Evolutionary conservation across 2,329 filamentous ascomycete species (phyloP), one percentile per base, ranked within the genome.

Genomic region (Colletotrichum zoysiae): DNA sequence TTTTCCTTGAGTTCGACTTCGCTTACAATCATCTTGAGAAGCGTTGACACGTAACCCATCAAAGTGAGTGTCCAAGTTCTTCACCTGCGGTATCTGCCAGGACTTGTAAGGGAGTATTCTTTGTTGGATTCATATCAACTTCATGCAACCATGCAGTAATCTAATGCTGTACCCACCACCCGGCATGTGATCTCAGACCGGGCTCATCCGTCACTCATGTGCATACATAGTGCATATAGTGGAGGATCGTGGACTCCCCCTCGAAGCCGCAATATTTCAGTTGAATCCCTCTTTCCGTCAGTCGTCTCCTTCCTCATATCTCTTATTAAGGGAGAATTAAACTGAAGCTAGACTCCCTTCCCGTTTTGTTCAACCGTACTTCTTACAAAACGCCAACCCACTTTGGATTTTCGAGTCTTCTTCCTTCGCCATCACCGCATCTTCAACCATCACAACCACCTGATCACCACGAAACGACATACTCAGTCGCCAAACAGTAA

Each of bases 311-410:
- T 50, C 14, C 14, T 1, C 12, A 12, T n/a, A 33, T 30, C 5
- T n/a, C 26, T 33, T 44, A 7, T 9, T 33, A 6, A 7, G n/a
- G 23, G 7, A 26, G 9, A 14, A 30, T 0, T 3, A 20, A 14
- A 2, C 38, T 14, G 33, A 26, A 6, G 9, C n/a, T 40, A 2
- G 8, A 14, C 1, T 51, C 53, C 46, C 14, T 63, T 63, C 60
- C 16, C 0, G 23, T 30, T 9, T 8, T 1, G 4, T 42, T 30
- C 9, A n/a, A 8, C 14, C 4, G 16, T 2, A 1, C 1, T 53
- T 51, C 9, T 1, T 0, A 40, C 20, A 40, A 14, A 40, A 6
- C 26, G 2, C 9, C n/a, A 7, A 20, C 16, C 42, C 18, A 26
- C 16, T n/a, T 0, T 16, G 8, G 18, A 40, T 5, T n/a, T 14